These are phyloP conservation scores for Suillus sp. DNA, from an alignment of 768 basidiomycete genomes.

Conservation along the genomic window DNA sequence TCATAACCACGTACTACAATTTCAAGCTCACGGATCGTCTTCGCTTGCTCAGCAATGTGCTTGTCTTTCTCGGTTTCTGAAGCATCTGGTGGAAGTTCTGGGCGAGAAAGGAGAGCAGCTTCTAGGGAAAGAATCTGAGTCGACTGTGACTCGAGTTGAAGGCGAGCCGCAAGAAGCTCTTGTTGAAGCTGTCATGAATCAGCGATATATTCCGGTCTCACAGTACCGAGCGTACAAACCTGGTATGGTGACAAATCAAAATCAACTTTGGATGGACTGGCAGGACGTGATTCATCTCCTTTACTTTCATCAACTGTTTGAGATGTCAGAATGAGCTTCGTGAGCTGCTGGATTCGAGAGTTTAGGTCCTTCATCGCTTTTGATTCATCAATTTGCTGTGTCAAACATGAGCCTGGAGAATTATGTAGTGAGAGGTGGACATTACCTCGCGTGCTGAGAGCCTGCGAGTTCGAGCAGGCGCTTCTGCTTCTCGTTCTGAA, in stretches of 20 bases:
- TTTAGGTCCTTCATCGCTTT: conserved; percentile 86
- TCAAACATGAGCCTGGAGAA: not conserved
- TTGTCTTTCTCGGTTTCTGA: conserved; percentile 75
- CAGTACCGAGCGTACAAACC: conserved; percentile 37
- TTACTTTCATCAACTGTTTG: conserved; percentile 73
- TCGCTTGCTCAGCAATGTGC: conserved; percentile 69
- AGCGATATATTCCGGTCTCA: not conserved
- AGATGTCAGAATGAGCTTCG: conserved; percentile 84
- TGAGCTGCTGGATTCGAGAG: conserved; percentile 76
- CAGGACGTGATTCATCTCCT: conserved; percentile 72
- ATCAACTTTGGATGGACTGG: conserved; percentile 85
- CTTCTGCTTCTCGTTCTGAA: conserved; percentile 68
- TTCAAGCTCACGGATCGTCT: conserved; percentile 79
- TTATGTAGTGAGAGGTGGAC: not conserved
- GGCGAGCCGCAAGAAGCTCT: conserved; percentile 77
- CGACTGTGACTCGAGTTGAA: conserved; percentile 78
- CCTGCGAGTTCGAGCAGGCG: conserved; percentile 43
- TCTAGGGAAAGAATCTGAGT: conserved; percentile 85
- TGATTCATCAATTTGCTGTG: conserved; percentile 80
- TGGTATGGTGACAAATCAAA: conserved; percentile 90
- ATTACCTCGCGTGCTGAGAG: conserved; percentile 49
- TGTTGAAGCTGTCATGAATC: conserved; percentile 68
- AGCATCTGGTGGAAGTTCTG: conserved; percentile 63
- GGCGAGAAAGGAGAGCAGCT: conserved; percentile 70
- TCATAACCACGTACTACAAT: conserved; percentile 70